Base-by-base conservation (phyloP, 352 stramenopile species). In the Globisporangium ultimum region DNA sequence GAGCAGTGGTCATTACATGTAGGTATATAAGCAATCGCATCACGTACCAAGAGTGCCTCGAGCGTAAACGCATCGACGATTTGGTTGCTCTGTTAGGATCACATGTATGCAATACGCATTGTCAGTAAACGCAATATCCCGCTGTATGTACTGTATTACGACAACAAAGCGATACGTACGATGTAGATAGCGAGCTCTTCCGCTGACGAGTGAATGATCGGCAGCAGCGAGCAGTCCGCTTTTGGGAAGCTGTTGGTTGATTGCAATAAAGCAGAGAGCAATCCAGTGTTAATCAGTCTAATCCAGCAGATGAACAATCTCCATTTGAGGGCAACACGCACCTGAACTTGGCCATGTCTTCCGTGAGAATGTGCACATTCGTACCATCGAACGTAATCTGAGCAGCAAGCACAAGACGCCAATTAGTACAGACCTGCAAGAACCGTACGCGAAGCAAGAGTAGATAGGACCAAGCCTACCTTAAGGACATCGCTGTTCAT, bases 181-280 rank as follows among this genome's bases (percentile, higher is more conserved):
- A 98, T 82, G 74, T 98, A 98, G 63, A 97, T 93, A 46, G 94
- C 89, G 46, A 99, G 79, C 67, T 99, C 96, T 76, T 99, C 97
- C 0, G 93, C 91, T 9, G 96, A 98, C 22, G 96, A 98, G 80
- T 99, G 97, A 24, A 98, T 80, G 45, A 99, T 97, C 13, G 97
- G 97, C 24, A 99, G 71, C 60, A 98, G 70, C 45, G 91, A 93
- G 78, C 96, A 99, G 65, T 99, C 97, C 21, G 76, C 66, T 63
- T 89, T 89, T 0, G 97, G 97, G 67, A 99, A 98, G 59, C 87
- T 94, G 28, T 36, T 11, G 28, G 8, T 36, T 36, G 51, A 18
- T 45, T 45, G 36, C 40, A n/a, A 43, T 2, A 48, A 43, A 15
- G 7, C 38, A 47, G 10, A 60, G 18, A 32, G 48, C 22, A 22